Base-by-base conservation (phyloP, 768 basidiomycete species). In the Rickenella mellea region DNA sequence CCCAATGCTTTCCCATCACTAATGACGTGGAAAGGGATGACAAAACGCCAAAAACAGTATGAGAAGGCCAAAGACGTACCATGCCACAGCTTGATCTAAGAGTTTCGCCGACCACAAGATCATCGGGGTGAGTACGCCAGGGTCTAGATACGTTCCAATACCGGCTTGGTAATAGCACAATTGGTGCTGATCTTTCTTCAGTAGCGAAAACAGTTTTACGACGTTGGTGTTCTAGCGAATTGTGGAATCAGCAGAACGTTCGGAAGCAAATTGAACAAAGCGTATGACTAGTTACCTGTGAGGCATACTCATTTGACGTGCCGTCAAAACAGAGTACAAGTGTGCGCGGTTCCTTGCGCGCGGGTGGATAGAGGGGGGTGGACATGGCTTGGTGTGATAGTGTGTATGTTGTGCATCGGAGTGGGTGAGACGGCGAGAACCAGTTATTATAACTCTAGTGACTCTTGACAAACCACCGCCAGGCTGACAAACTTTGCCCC, bases 51-150 rank as follows among this genome's bases (percentile, higher is more conserved):
- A n/a, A n/a, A n/a, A n/a, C n/a, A n/a, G n/a, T n/a, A n/a, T n/a
- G n/a, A 11, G 20, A 27, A 27, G 27, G 25, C 27, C 10, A n/a
- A 30, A 27, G 19, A 49, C 70, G 6, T 53, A 83, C 83, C 82
- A 86, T 17, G 86, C 87, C 44, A 86, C 59, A 0, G 81, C 85
- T 39, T 73, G 58, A 50, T 89, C 87, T 29, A 81, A 41, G 4
- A 79, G 51, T 52, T 75, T 76, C 5, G 82, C 84, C 0, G 62
- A 49, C 73, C 76, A 73, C 37, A 65, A 55, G 46, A 75, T 32
- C 30, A 32, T 32, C n/a, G 30, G 30, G n/a, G 30, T 32, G n/a
- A 32, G n/a, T n/a, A 32, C 30, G 3, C 20, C n/a, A n/a, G 30
- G 30, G n/a, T n/a, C 30, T 5, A 19, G n/a, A 19, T 32, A 32